Evolutionary conservation across 139 green algal species (phyloP).

Genomic region (Astrephomene gubernaculifera): DNA sequence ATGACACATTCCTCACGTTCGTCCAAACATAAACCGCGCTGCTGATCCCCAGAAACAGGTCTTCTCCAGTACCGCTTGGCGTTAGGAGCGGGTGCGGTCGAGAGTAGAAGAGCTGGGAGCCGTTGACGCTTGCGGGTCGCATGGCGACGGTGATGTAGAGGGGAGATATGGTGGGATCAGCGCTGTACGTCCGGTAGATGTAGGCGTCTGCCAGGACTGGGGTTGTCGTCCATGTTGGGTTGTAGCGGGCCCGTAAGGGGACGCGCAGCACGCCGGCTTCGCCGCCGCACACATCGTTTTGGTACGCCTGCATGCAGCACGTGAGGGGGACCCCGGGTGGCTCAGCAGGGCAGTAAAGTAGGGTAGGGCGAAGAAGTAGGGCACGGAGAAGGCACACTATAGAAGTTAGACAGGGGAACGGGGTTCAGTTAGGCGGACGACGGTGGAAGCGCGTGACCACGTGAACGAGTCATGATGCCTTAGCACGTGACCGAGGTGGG

Average conservation of each 20-base stretch:
- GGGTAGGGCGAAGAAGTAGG: too few relatives aligned
- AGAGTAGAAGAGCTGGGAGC: not conserved
- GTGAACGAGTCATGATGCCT: too few relatives aligned
- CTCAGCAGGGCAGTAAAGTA: not conserved
- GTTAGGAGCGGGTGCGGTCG: slow-evolving; percentile 3
- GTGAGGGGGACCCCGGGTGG: not conserved
- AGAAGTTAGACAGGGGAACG: too few relatives aligned
- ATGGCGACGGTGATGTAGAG: slow-evolving; percentile 38
- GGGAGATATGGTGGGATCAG: not conserved
- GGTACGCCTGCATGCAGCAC: too few relatives aligned
- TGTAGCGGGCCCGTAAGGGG: slow-evolving; percentile 13
- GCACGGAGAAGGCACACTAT: too few relatives aligned
- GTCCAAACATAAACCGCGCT: slow-evolving; percentile 37
- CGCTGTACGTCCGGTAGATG: slow-evolving; percentile 32
- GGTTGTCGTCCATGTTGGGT: not conserved
- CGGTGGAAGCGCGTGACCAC: too few relatives aligned
- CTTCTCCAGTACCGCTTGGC: not conserved
- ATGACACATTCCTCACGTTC: not conserved
- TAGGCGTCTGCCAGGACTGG: slow-evolving; percentile 6
- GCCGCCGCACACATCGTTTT: slow-evolving; percentile 33
- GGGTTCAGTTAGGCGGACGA: too few relatives aligned
- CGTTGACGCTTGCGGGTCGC: not conserved
- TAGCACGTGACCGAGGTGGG: too few relatives aligned
- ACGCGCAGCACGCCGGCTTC: not conserved
- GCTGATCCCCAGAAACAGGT: not conserved